Evolutionary conservation across 2,329 filamentous ascomycete genomes (phyloP).

Genomic region (Aspergillus uvarum): DNA sequence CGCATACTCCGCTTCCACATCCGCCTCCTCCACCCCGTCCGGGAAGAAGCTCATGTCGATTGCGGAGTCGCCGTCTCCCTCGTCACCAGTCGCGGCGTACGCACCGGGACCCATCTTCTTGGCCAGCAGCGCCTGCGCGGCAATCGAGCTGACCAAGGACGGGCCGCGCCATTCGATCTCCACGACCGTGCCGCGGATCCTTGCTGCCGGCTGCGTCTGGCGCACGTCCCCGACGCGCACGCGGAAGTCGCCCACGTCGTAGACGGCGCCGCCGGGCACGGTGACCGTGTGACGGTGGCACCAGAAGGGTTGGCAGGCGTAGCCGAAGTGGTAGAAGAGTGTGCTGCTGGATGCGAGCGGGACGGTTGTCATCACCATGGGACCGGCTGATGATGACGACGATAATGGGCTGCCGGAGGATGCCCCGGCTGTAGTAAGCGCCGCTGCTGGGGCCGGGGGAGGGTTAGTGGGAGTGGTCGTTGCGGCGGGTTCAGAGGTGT

Average conservation of each 20-base stretch:
- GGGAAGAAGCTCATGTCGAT: constrained; percentile 27
- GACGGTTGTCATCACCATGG: constrained; percentile 43
- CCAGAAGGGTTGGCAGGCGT: constrained; percentile 46
- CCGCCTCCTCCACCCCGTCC: constrained; percentile 34
- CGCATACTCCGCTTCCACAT: constrained; percentile 40
- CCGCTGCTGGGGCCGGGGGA: constrained; percentile 6
- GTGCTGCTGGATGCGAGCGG: constrained; percentile 35
- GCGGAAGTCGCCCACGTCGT: constrained; percentile 45
- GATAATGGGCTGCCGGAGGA: constrained; percentile 1
- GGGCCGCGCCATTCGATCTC: constrained; percentile 46
- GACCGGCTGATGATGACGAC: constrained; percentile 1
- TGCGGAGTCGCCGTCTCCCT: constrained; percentile 21
- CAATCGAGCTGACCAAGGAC: constrained; percentile 31
- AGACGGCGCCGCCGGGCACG: constrained; percentile 38
- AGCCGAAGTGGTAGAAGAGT: constrained; percentile 42
- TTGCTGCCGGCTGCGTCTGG: constrained; percentile 38
- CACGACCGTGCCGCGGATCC: constrained; percentile 45
- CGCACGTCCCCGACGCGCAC: constrained; percentile 45
- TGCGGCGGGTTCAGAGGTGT: constrained; percentile 32
- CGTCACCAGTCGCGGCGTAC: background rate
- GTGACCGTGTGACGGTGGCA: constrained; percentile 40
- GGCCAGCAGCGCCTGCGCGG: constrained; percentile 11
- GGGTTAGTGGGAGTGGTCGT: background rate
- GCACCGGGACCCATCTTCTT: background rate
- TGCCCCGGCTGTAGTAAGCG: background rate